Evolutionary conservation across 805 yeast genomes (phyloP).

Genomic region (Ogataea philodendri): DNA sequence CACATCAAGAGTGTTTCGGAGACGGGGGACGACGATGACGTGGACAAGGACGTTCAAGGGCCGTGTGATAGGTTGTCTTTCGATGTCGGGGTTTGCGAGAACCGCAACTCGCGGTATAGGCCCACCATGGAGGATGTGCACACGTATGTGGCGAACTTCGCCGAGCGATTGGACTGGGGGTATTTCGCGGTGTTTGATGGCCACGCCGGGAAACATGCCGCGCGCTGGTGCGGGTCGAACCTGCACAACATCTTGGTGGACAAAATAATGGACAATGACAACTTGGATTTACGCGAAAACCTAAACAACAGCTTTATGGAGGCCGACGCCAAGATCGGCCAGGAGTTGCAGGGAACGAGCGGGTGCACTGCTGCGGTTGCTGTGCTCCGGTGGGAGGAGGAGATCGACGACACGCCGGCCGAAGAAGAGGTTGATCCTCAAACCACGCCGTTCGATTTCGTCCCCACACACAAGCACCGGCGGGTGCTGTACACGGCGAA

Average conservation of each 20-base stretch:
- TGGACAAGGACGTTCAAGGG: slow-evolving; percentile 6
- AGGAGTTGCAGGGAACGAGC: slow-evolving; percentile 64
- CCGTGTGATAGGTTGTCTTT: slow-evolving; percentile 65
- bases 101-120: slow-evolving; percentile 75
- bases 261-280: slow-evolving; percentile 46
- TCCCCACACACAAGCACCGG: slow-evolving; percentile 49
- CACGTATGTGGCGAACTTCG: slow-evolving; percentile 87
- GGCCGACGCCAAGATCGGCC: slow-evolving; percentile 68
- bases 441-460: slow-evolving; percentile 43
- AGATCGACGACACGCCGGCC: slow-evolving; percentile 19
- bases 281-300: slow-evolving; percentile 59
- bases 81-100: slow-evolving; percentile 89
- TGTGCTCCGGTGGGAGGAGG: slow-evolving; percentile 76
- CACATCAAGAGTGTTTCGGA: slow-evolving; percentile 7
- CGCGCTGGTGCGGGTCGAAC: slow-evolving; percentile 91
- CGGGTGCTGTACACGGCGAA: slow-evolving; percentile 89
- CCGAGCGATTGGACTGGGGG: slow-evolving; percentile 89
- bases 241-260: slow-evolving; percentile 68
- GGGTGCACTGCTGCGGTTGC: slow-evolving; percentile 98
- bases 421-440: slow-evolving; percentile 16
- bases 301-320: slow-evolving; percentile 67
- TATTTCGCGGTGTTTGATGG: slow-evolving; percentile 96
- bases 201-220: slow-evolving; percentile 91
- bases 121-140: slow-evolving; percentile 96
- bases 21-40: slow-evolving; percentile 4